Evolutionary conservation across 805 yeast species (phyloP).

Genomic region (Schwanniomyces pseudopolymorphus): DNA sequence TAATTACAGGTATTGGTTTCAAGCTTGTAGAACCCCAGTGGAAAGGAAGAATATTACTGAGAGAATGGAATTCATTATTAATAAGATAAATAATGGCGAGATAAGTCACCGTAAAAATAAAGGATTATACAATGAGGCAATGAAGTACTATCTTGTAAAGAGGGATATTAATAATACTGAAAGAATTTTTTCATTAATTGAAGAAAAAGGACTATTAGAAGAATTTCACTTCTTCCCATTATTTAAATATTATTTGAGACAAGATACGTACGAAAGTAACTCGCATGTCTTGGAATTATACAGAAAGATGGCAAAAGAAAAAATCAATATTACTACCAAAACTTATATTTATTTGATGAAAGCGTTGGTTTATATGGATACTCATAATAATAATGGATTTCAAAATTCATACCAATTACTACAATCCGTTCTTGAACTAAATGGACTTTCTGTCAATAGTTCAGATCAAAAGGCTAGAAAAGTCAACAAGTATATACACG

Average conservation of each 20-base stretch:
- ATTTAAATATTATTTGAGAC: slow-evolving; percentile 18
- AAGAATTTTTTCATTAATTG: slow-evolving; percentile 15
- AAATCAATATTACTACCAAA: slow-evolving; percentile 22
- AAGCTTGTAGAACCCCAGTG: slow-evolving; percentile 4
- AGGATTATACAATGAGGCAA: slow-evolving; percentile 24
- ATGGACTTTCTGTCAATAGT: slow-evolving; percentile 20
- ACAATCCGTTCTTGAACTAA: slow-evolving; percentile 28
- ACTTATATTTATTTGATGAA: slow-evolving; percentile 31
- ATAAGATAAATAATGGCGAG: slow-evolving; percentile 9
- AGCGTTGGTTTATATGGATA: slow-evolving; percentile 23
- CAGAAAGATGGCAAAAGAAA: slow-evolving; percentile 30
- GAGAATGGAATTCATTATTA: slow-evolving; percentile 12
- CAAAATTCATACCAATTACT: slow-evolving; percentile 18
- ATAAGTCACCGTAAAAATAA: slow-evolving; percentile 8
- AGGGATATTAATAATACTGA: slow-evolving; percentile 19
- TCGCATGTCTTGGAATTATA: slow-evolving; percentile 28
- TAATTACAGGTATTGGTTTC: slow-evolving; percentile 31
- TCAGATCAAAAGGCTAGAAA: slow-evolving; percentile 6
- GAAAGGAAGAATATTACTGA: slow-evolving; percentile 7
- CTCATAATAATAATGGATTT: slow-evolving; percentile 11
- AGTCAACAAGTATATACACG: slow-evolving; percentile 11
- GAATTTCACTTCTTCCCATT: slow-evolving; percentile 33
- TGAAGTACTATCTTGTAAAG: slow-evolving; percentile 19
- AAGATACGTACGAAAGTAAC: slow-evolving; percentile 16
- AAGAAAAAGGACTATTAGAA: slow-evolving; percentile 12